phyloP scores from a whole-genome alignment of 2,329 filamentous ascomycete species.

The Sporothrix inflata region DNA sequence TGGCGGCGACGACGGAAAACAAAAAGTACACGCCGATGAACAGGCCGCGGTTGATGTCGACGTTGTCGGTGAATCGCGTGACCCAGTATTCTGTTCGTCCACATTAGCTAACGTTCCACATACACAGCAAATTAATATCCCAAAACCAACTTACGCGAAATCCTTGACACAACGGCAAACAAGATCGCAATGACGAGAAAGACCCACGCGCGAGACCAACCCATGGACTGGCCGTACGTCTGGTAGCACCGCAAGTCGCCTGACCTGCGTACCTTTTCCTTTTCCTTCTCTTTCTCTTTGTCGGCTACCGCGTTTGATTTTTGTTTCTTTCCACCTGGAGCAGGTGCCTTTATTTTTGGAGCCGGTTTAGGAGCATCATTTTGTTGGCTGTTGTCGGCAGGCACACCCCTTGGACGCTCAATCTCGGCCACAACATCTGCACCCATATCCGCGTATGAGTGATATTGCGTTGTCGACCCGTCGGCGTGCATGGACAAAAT shows the following conservation, averaged over 20 bases:
- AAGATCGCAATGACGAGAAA: constrained; percentile 7
- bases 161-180: constrained; percentile 7
- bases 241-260: background rate
- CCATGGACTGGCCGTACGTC: constrained; percentile 15
- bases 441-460: background rate
- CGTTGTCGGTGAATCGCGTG: constrained; percentile 8
- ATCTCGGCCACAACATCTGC: background rate
- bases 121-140: background rate
- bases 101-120: background rate
- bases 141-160: background rate
- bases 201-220: background rate
- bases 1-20: background rate
- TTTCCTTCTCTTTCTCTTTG: background rate
- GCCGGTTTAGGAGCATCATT: background rate
- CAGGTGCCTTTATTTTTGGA: background rate
- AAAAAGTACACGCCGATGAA: constrained; percentile 19
- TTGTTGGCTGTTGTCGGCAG: background rate
- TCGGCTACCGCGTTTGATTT: background rate
- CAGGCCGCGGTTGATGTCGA: constrained; percentile 1
- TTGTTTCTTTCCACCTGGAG: background rate
- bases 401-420: background rate
- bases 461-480: background rate
- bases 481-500: constrained; percentile 7
- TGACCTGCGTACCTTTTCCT: background rate
- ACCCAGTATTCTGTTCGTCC: constrained; percentile 7